phyloP scores from a whole-genome alignment of 139 green algal species.

The Chlorella ohadii region DNA sequence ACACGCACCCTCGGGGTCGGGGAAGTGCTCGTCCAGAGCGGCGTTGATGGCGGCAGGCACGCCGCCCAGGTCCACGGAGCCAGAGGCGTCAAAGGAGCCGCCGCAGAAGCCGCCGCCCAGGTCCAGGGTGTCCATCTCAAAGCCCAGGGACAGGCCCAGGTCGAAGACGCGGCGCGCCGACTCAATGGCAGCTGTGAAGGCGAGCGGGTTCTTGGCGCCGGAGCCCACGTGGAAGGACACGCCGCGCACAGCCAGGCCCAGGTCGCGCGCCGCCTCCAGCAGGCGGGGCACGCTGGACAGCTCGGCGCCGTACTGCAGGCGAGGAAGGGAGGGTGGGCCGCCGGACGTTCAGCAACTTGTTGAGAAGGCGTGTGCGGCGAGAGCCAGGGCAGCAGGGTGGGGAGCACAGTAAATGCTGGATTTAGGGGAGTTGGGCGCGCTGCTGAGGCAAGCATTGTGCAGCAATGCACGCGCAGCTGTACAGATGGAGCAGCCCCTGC shows the following conservation, averaged over 20 bases:
- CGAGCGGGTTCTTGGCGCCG: conserved; percentile 81
- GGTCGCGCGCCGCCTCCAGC: conserved; percentile 32
- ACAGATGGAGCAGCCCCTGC: neutral
- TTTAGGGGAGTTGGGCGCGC: too few species aligned
- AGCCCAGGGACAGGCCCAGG: conserved; percentile 73
- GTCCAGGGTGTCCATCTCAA: conserved; percentile 92
- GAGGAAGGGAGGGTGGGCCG: neutral
- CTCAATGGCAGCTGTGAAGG: conserved; percentile 71
- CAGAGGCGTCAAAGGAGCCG: conserved; percentile 68
- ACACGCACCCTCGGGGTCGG: conserved; percentile 63
- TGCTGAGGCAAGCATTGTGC: neutral
- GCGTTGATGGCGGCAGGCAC: conserved; percentile 87
- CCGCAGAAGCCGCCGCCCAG: conserved; percentile 95
- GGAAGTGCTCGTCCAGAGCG: conserved; percentile 89
- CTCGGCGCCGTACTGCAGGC: conserved; percentile 92
- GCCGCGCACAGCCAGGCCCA: conserved; percentile 80
- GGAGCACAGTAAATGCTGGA: neutral
- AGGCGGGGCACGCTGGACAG: conserved; percentile 22
- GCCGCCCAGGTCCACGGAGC: conserved; percentile 77
- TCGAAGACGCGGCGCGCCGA: conserved; percentile 74
- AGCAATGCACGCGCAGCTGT: neutral
- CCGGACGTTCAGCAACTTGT: too few species aligned
- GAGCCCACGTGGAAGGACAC: conserved; percentile 97
- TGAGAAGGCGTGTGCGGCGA: too few species aligned
- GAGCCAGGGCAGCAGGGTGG: neutral